Base-by-base conservation (phyloP, 2,329 filamentous ascomycete species). In the Raffaelea albimanens region DNA sequence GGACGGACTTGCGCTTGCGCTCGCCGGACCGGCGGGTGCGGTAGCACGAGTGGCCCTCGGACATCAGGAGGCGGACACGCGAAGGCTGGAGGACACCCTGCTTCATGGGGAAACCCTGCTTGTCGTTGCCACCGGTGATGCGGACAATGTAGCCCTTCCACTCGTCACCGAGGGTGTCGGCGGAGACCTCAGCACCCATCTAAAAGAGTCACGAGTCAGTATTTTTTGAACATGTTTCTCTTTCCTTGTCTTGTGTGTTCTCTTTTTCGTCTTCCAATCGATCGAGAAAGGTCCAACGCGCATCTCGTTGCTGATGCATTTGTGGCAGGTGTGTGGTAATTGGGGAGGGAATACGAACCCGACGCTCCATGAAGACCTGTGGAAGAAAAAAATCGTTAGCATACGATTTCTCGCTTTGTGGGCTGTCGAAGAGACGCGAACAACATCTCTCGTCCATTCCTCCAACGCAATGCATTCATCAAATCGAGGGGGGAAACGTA, bases 81-180 rank as follows among this genome's bases (percentile, higher is more conserved):
- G 87, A 93, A 65, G 93, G 90, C 73, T 95, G 87, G 82, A 98
- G 91, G 71, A 95, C 87, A 81, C 93, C 93, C 85, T 98, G 94
- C 89, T 98, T 98, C 93, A 98, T 98, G 63, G 93, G 93, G 83
- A 98, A 98, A 79, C 93, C 93, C 82, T 98, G 94, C 88, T 98
- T 98, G 87, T 98, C 93, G 86, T 98, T 98, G 70, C 94, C 93
- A 68, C 93, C 94, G 65, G 93, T 98, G 79, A 98, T 97, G 71
- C 83, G 85, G 85, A 98, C 89, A 78, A 98, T 84, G 81, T 98
- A 98, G 73, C 93, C 93, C 82, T 96, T 96, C 87, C 95, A 98
- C 78, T 98, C 93, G 69, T 97, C 90, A 67, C 93, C 93, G 66
- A 98, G 81, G 68, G 83, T 85, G 78, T 98, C 94, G 66, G 85